These are phyloP conservation scores for Cladobotryum mycophilum DNA, from an alignment of 2,329 filamentous ascomycete genomes.

Conservation along the genomic window DNA sequence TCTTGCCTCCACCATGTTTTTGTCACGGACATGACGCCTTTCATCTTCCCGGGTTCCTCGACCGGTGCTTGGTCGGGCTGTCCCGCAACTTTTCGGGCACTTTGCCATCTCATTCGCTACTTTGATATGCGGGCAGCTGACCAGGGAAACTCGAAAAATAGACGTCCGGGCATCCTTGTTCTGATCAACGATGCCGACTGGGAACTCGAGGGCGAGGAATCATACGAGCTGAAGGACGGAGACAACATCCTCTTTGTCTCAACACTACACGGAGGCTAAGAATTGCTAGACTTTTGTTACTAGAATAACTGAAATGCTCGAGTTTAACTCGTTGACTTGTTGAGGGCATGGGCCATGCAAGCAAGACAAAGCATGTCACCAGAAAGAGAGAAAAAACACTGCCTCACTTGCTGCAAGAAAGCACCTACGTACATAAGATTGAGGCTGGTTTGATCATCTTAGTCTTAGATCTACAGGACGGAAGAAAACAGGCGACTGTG, in stretches of 20 bases:
- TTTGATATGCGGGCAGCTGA: not conserved
- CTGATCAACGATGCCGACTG: constrained; percentile 97
- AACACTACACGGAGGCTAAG: constrained; percentile 84
- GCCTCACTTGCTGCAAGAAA: not conserved
- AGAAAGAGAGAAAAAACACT: not conserved
- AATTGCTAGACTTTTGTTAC: not conserved
- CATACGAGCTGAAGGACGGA: constrained; percentile 72
- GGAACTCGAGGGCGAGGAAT: constrained; percentile 93
- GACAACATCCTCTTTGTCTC: constrained; percentile 96
- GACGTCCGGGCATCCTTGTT: constrained; percentile 90
- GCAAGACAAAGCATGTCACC: not conserved
- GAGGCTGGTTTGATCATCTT: not conserved
- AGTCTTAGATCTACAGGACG: not conserved
- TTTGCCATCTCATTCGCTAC: not conserved
- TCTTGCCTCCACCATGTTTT: not conserved
- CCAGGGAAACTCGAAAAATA: constrained; percentile 31
- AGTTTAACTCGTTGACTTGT: not conserved
- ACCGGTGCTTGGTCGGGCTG: not conserved
- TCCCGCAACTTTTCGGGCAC: not conserved
- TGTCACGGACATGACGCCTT: not conserved
- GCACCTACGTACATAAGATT: not conserved
- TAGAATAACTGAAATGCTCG: too few relatives aligned
- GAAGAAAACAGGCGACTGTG: not conserved
- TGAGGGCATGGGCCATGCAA: not conserved
- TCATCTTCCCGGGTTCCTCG: not conserved